phyloP scores from a whole-genome alignment of 208 protist genomes.

The Acanthamoeba castellanii region DNA sequence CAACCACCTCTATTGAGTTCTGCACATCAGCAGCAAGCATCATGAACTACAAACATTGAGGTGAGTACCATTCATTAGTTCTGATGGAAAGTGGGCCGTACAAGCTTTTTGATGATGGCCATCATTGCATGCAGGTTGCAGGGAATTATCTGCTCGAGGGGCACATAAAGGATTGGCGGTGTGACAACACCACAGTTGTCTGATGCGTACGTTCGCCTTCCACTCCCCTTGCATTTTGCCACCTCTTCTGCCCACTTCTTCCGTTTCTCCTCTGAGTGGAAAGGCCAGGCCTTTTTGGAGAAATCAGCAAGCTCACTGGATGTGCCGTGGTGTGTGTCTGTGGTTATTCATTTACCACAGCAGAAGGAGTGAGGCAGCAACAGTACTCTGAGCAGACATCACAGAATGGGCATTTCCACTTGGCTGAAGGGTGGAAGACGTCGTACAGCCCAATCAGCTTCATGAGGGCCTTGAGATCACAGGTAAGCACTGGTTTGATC shows the following conservation, averaged over 20 bases:
- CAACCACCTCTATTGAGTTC: not conserved
- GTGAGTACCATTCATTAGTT: not conserved
- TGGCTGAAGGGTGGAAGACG: not conserved
- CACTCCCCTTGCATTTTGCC: too few relatives aligned
- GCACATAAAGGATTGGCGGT: not conserved
- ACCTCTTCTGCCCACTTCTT: not conserved
- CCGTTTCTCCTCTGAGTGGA: too few relatives aligned
- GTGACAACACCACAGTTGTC: not conserved
- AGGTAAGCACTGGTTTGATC: not conserved
- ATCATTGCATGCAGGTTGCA: slow-evolving; percentile 17
- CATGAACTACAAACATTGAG: too few relatives aligned
- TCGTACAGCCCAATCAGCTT: not conserved
- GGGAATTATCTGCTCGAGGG: not conserved
- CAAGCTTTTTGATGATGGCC: not conserved
- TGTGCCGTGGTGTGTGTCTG: too few relatives aligned
- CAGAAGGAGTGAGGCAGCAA: too few relatives aligned
- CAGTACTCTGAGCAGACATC: too few relatives aligned
- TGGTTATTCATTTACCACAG: too few relatives aligned
- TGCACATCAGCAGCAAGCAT: not conserved
- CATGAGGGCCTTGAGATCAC: not conserved
- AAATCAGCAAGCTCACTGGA: too few relatives aligned
- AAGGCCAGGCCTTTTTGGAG: too few relatives aligned
- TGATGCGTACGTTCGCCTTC: not conserved
- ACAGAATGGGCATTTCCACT: not conserved
- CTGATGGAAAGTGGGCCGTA: not conserved